Base-by-base conservation (phyloP, 169 alveolate species). In the Plasmodium inui region DNA sequence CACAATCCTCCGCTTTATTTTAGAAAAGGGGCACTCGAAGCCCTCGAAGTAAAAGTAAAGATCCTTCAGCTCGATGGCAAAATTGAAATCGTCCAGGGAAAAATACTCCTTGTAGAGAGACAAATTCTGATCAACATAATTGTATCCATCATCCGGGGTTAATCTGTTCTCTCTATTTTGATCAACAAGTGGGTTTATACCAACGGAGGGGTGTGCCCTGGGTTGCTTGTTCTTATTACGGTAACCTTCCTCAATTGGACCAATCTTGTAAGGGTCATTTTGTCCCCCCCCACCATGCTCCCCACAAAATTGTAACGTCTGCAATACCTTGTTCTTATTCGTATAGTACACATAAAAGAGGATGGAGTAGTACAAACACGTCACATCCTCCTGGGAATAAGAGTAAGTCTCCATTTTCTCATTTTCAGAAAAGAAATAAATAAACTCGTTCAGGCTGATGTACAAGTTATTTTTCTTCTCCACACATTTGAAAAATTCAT, bases 1-100 rank as follows among this genome's bases (percentile, higher is more conserved):
- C 55, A 91, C 74, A 41, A 91, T 91, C 82, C 95, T 91, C 76
- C 95, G 71, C 82, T 91, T 91, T 22, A 91, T 91, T 91, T 91
- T 91, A 1, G 95, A 81, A 72, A 81, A 82, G 1, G 95, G 86
- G 57, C 95, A 91, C 28, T 91, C 92, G 1, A 19, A 82, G 1
- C 95, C 95, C 83, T 91, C 95, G 61, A 91, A 91, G 61, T 91
- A 91, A 22, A 72, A 91, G 57, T 91, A 91, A 26, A 91, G 34
- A 30, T 91, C 95, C 57, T 82, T 91, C 39, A 80, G 10, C 73
- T 91, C 95, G 34, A 91, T 50, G 37, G 67, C 95, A 82, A 91
- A 91, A 19, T 91, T 82, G 67, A 91, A 91, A 91, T 91, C 95
- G 41, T 81, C 79, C 74, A 91, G 10, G 17, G 80, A 81, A 50